Base-by-base conservation (phyloP, 2,329 filamentous ascomycete species). In the Pseudogymnoascus sp. region DNA sequence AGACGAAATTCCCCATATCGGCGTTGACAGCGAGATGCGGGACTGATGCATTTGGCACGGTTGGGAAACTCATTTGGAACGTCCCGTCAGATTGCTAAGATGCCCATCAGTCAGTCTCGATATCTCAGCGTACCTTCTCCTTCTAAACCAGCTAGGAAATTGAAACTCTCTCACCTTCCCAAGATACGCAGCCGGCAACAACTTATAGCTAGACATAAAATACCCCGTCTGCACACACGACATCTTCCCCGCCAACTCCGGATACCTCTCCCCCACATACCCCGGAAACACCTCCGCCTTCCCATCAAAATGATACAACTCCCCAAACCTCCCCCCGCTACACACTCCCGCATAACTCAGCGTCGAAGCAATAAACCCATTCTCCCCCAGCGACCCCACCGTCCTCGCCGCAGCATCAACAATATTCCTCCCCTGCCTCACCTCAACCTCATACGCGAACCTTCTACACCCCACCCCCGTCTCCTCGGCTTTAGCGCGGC, bases 361-460 rank as follows among this genome's bases (percentile, higher is more conserved):
- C 0, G 80, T 83, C 34, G 81, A 84, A 1, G 76, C 80, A 4
- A 83, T 71, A 64, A 0, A 81, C 10, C 48, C 48, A 65, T 81
- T 82, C 1, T 68, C 70, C 28, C 79, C 79, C 1, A 84, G 73
- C 0, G 75, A 75, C 28, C 69, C 75, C 0, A 75, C 72, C 0
- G 74, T 75, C 0, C 72, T 68, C 0, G 80, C 80, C 0, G 82
- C 83, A 0, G 82, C 83, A 66, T 84, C 79, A 2, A 77, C 80
- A 31, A 86, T 81, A 65, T 85, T 86, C 66, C 77, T 79, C 0
- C 83, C 82, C 62, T 85, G 79, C 13, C 74, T 74, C 6, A 78
- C 70, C 72, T 86, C 84, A 2, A 79, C 72, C 0, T 82, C 75
- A 65, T 80, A 82, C 0, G 79, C 79, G 65, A 77, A 79, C 63